A percentile compares a stretch with the other conserved stretches of the same genome.
Conservation (phyloP, 768 basidiomycete species). For the Rhodotorula kratochvilovae region DNA sequence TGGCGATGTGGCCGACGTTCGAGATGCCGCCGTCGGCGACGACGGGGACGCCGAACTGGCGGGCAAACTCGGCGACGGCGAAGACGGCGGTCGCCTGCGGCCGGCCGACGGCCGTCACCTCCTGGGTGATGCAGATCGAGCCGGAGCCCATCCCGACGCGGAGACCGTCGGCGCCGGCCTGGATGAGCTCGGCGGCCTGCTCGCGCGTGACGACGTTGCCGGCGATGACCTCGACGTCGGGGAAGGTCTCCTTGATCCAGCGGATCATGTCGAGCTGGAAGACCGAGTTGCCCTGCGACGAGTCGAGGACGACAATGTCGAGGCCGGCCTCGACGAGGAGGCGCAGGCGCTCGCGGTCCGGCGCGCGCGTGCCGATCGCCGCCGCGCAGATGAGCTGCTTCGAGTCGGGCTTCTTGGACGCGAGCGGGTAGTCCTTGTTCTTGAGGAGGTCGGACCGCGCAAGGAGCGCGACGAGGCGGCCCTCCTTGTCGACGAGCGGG, state of each 20-base stretch:
- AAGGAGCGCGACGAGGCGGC: slow-evolving; percentile 72
- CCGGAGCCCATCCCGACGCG: slow-evolving; percentile 97
- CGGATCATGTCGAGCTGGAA: slow-evolving; percentile 91
- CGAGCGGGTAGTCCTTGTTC: slow-evolving; percentile 92
- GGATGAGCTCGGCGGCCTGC: slow-evolving; percentile 89
- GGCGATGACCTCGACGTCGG: slow-evolving; percentile 84
- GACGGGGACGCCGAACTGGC: slow-evolving; percentile 89
- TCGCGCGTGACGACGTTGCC: slow-evolving; percentile 98
- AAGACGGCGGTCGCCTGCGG: slow-evolving; percentile 99
- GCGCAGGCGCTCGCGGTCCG: slow-evolving; percentile 75
- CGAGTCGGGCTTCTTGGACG: slow-evolving; percentile 79
- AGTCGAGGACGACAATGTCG: slow-evolving; percentile 91
- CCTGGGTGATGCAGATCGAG: slow-evolving; percentile 98
- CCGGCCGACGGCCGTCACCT: slow-evolving; percentile 97
- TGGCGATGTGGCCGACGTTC: slow-evolving; percentile 96
- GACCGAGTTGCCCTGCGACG: slow-evolving; percentile 90
- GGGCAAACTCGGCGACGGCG: slow-evolving; percentile 87
- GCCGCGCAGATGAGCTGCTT: slow-evolving; percentile 97
- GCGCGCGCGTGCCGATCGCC: slow-evolving; percentile 85
- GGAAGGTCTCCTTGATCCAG: slow-evolving; percentile 84
- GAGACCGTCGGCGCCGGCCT: slow-evolving; percentile 90
- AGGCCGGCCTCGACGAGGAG: slow-evolving; percentile 89
- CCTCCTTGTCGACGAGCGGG: slow-evolving; percentile 67
- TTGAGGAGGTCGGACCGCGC: slow-evolving; percentile 96
- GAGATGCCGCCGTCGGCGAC: slow-evolving; percentile 93